Base-by-base conservation (phyloP, 345 rosid genomes). In the Brassica carinata region DNA sequence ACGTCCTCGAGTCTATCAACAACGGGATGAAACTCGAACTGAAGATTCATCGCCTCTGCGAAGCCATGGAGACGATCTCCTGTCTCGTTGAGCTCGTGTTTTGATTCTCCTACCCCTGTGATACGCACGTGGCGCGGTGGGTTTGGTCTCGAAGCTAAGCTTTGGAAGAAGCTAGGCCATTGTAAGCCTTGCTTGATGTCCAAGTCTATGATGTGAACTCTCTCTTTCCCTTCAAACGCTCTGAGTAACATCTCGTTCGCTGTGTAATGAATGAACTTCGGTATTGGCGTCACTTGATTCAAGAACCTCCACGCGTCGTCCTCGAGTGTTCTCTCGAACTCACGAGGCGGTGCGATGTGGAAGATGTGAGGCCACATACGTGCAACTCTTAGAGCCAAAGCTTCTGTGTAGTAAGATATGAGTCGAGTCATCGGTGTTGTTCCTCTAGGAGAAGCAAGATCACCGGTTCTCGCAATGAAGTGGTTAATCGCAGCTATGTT, bases 181-280 rank as follows among this genome's bases (percentile, higher is more conserved):
- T 96, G 99, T 57, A 96, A 89, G 3, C 99, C 99, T 87, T 93
- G 99, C 92, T 90, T 92, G 80, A 93, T 90, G 87, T 92, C 99
- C 26, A 96, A 96, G 79, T 96, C 99, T 18, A 96, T 92, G 2
- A 96, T 85, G 85, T 96, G 99, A 61, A 96, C 88, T 84, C 91
- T 88, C 80, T 93, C 98, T 85, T 91, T 91, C 71, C 98, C 97
- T 77, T 96, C 95, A 15, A 96, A 93, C 13, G 97, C 97, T 84
- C 97, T 87, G 77, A 92, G 78, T 84, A 96, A 68, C 38, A 96
- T 89, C 95, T 93, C 98, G 72, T 96, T 96, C 13, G 92, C 85
- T 14, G 99, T 92, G 86, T 90, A 96, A 72, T 96, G 98, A 77
- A 96, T 83, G 78, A 93, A 96, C 85, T 89, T 93, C 1, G 95